Evolutionary conservation across 2,329 filamentous ascomycete species (phyloP).

Genomic region (Pseudogymnoascus sp.): DNA sequence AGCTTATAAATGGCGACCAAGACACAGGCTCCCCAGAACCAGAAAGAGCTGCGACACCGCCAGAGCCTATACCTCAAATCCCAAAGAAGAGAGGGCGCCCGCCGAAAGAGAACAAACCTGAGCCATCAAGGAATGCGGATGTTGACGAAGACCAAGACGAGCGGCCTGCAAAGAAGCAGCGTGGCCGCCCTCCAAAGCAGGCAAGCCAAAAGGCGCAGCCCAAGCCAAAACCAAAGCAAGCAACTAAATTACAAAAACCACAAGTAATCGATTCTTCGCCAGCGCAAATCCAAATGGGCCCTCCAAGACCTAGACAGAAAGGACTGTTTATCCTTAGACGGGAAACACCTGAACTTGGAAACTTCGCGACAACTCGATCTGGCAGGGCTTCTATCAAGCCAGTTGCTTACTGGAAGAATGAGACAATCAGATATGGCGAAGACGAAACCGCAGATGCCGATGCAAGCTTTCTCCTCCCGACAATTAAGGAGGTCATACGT

Average conservation of each 20-base stretch:
- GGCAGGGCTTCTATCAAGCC: constrained; percentile 73
- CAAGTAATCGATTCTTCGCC: constrained; percentile 10
- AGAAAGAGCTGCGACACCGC: constrained; percentile 8
- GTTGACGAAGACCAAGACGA: constrained; percentile 29
- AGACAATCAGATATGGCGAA: constrained; percentile 63
- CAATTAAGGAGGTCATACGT: constrained; percentile 70
- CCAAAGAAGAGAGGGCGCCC: constrained; percentile 18
- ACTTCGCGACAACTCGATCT: constrained; percentile 56
- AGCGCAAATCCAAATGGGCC: constrained; percentile 24
- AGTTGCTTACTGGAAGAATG: constrained; percentile 79
- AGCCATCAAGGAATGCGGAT: constrained; percentile 18
- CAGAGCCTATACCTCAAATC: constrained; percentile 14
- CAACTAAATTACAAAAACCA: constrained; percentile 11
- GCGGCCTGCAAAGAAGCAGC: constrained; percentile 27
- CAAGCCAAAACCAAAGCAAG: constrained; percentile 11
- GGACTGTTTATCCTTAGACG: constrained; percentile 43
- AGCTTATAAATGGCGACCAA: background rate
- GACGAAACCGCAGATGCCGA: constrained; percentile 44
- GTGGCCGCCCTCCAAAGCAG: background rate
- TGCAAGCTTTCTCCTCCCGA: constrained; percentile 56
- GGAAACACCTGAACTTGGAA: constrained; percentile 33
- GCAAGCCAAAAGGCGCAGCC: background rate
- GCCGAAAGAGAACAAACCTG: constrained; percentile 10
- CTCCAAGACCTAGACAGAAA: constrained; percentile 35
- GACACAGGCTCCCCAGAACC: background rate